These are phyloP conservation scores for Nothophytophthora sp. DNA, from an alignment of 352 stramenopile genomes.

Conservation along the genomic window DNA sequence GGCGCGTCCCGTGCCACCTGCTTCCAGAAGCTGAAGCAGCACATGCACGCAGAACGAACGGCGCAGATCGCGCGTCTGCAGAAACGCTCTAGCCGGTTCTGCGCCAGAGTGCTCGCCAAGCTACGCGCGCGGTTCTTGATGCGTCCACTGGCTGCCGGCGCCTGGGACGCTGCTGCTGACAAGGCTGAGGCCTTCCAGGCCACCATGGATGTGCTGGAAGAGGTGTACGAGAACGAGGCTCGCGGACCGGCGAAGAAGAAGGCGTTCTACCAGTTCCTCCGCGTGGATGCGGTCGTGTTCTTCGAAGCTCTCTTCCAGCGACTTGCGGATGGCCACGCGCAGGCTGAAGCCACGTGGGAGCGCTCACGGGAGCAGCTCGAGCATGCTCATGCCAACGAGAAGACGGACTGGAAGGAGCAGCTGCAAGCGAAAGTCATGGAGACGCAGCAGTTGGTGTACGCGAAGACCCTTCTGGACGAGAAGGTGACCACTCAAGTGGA, in stretches of 20 bases:
- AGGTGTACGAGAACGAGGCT: slow-evolving; percentile 56
- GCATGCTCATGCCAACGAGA: slow-evolving; percentile 35
- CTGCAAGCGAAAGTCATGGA: slow-evolving; percentile 52
- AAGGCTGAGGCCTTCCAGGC: slow-evolving; percentile 27
- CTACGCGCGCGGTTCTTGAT: slow-evolving; percentile 42
- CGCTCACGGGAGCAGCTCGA: slow-evolving; percentile 31
- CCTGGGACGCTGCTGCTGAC: slow-evolving; percentile 34
- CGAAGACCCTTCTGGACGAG: slow-evolving; percentile 55
- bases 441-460: slow-evolving; percentile 40
- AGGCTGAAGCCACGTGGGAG: slow-evolving; percentile 29
- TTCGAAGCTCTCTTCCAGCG: slow-evolving; percentile 51
- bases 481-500: slow-evolving; percentile 42
- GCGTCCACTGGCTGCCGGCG: slow-evolving; percentile 37
- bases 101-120: slow-evolving; percentile 40
- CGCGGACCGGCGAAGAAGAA: slow-evolving; percentile 71
- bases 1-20: slow-evolving; percentile 50
- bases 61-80: slow-evolving; percentile 58
- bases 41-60: slow-evolving; percentile 65
- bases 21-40: slow-evolving; percentile 78
- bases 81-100: slow-evolving; percentile 54
- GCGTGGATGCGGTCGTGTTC: slow-evolving; percentile 49
- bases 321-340: slow-evolving; percentile 26
- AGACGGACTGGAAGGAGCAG: slow-evolving; percentile 44
- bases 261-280: slow-evolving; percentile 68
- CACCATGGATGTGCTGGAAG: slow-evolving; percentile 53